Percentiles rank a stretch among this genome's conserved stretches.
Evolutionary conservation across 1,284 basidiomycete species (phyloP).

Genomic region (Xerocomus amazonicus): DNA sequence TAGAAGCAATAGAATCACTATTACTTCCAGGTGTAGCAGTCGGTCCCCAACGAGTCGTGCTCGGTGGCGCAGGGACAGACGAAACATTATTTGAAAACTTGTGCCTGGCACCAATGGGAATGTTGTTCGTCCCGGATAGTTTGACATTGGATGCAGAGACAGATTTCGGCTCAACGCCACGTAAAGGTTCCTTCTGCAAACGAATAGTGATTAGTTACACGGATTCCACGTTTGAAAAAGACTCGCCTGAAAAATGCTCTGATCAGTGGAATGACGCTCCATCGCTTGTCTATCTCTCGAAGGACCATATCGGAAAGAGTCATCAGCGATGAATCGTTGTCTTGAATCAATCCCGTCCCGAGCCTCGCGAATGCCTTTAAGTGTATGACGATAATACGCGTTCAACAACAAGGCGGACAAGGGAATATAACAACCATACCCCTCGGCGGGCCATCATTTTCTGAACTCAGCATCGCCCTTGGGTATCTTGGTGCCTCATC

Average conservation of each 20-base stretch:
- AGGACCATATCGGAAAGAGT: constrained; percentile 13
- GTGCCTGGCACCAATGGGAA: constrained; percentile 27
- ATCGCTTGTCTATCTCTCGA: constrained; percentile 19
- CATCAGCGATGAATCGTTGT: constrained; percentile 17
- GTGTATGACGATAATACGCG: not conserved
- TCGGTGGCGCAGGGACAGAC: not conserved
- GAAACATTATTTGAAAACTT: constrained; percentile 20
- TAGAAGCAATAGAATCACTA: constrained; percentile 21
- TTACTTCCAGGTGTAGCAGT: constrained; percentile 14
- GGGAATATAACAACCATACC: constrained; percentile 4
- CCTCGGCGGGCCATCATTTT: constrained; percentile 20
- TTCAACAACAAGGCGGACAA: not conserved
- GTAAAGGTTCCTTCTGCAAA: constrained; percentile 26
- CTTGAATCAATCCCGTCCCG: constrained; percentile 24
- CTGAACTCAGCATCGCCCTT: constrained; percentile 37
- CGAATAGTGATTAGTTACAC: not conserved
- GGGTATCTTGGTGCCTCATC: constrained; percentile 38
- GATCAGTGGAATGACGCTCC: constrained; percentile 25
- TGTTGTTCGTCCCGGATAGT: constrained; percentile 34
- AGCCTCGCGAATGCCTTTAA: constrained; percentile 19
- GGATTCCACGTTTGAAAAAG: not conserved
- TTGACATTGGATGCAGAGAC: constrained; percentile 24
- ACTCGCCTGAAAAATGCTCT: constrained; percentile 19
- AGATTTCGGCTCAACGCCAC: constrained; percentile 17
- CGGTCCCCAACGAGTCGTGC: not conserved